phyloP scores from a whole-genome alignment of 1,139 yeast genomes.

The Hyphopichia khmerensis region DNA sequence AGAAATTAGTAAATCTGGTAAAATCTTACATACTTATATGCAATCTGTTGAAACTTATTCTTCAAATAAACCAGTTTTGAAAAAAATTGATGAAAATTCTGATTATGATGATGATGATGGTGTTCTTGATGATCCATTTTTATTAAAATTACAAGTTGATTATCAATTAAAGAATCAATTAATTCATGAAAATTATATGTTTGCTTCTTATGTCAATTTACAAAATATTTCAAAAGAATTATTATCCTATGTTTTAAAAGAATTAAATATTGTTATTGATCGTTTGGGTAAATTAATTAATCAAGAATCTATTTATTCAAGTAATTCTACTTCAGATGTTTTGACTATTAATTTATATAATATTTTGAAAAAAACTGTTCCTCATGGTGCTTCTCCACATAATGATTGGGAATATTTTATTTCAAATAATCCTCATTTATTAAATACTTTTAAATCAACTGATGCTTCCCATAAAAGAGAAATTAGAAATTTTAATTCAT shows the following conservation, averaged over 20 bases:
- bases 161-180: constrained; percentile 44
- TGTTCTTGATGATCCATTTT: constrained; percentile 43
- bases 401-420: constrained; percentile 44
- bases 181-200: constrained; percentile 43
- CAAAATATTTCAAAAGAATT: constrained; percentile 46
- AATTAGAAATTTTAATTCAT: constrained; percentile 27
- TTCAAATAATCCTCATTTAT: constrained; percentile 33
- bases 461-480: constrained; percentile 28
- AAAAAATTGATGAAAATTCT: constrained; percentile 17
- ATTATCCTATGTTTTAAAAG: constrained; percentile 39
- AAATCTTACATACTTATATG: constrained; percentile 30
- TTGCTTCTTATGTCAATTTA: constrained; percentile 43
- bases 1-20: constrained; percentile 44
- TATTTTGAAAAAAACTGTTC: constrained; percentile 22
- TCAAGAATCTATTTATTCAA: constrained; percentile 18
- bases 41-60: constrained; percentile 36
- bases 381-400: constrained; percentile 14
- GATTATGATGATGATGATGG: constrained; percentile 24
- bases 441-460: constrained; percentile 31
- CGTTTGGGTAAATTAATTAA: constrained; percentile 32
- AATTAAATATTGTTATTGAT: constrained; percentile 32
- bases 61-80: constrained; percentile 24
- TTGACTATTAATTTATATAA: constrained; percentile 9
- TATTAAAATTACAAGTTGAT: constrained; percentile 40
- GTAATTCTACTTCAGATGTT: constrained; percentile 8